phyloP scores from a whole-genome alignment of 768 basidiomycete genomes.

The Dendrothele bispora region DNA sequence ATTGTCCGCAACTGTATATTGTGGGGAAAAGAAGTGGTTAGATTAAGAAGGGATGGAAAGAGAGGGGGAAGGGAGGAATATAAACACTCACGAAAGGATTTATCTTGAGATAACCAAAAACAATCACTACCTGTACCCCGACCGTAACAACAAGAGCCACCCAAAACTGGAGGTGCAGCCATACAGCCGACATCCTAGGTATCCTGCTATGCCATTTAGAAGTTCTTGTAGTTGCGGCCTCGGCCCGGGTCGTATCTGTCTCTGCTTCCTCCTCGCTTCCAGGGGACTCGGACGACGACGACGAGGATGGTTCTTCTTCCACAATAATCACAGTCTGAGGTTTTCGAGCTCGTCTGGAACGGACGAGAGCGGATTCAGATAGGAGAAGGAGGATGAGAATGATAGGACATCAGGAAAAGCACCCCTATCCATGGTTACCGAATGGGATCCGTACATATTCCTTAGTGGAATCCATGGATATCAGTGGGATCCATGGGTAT shows the following conservation, averaged over 20 bases:
- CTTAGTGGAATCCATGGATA: too few relatives aligned
- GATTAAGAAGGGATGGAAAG: neutral
- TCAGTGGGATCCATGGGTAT: too few relatives aligned
- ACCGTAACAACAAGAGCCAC: conserved; percentile 47
- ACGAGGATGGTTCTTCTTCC: too few relatives aligned
- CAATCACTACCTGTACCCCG: conserved; percentile 46
- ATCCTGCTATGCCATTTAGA: too few relatives aligned
- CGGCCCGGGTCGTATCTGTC: neutral
- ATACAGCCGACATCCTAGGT: conserved; percentile 25
- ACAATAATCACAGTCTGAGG: conserved; percentile 1
- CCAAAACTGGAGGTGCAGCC: conserved; percentile 66
- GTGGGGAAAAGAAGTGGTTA: neutral
- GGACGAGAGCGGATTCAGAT: conserved; percentile 19
- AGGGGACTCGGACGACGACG: too few relatives aligned
- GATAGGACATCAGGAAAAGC: too few relatives aligned
- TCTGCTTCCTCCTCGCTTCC: neutral
- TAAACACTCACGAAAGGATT: conserved; percentile 60
- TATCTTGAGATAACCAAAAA: conserved; percentile 48
- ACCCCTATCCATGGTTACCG: too few relatives aligned
- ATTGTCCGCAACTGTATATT: too few relatives aligned
- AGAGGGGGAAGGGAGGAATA: conserved; percentile 8
- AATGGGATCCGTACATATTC: too few relatives aligned
- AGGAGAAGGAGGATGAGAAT: conserved; percentile 44
- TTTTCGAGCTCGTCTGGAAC: neutral
- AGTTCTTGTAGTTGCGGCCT: too few relatives aligned